Evolutionary conservation across 768 basidiomycete genomes (phyloP).

Genomic region (Rhodocollybia butyracea): DNA sequence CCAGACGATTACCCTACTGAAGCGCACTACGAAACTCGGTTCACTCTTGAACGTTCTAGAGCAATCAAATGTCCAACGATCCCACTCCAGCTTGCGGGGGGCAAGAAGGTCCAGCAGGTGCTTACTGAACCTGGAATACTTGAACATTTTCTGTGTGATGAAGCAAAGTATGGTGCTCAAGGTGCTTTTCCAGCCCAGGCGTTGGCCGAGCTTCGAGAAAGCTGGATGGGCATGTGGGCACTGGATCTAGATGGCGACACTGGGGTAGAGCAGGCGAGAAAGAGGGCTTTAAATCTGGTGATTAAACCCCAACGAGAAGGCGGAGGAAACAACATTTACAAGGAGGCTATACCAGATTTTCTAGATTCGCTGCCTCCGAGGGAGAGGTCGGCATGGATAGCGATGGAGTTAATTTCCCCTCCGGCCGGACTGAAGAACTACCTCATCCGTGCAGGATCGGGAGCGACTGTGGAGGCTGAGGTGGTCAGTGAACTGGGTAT

Average conservation of each 20-base stretch:
- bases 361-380: slow-evolving; percentile 55
- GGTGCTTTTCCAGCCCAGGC: slow-evolving; percentile 32
- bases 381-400: slow-evolving; percentile 87
- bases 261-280: slow-evolving; percentile 51
- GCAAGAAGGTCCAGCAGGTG: slow-evolving; percentile 93
- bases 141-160: slow-evolving; percentile 62
- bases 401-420: slow-evolving; percentile 89
- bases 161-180: slow-evolving; percentile 28
- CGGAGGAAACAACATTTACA: slow-evolving; percentile 95
- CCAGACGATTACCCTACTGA: slow-evolving; percentile 75
- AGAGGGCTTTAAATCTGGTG: slow-evolving; percentile 57
- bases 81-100: slow-evolving; percentile 90
- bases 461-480: slow-evolving; percentile 51
- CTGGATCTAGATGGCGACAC: slow-evolving; percentile 50
- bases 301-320: slow-evolving; percentile 98
- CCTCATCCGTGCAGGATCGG: slow-evolving; percentile 71
- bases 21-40: slow-evolving; percentile 66
- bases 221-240: slow-evolving; percentile 90
- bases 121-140: slow-evolving; percentile 71
- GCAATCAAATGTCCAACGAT: slow-evolving; percentile 95
- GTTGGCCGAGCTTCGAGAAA: slow-evolving; percentile 56
- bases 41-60: slow-evolving; percentile 71
- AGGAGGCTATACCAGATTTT: slow-evolving; percentile 73
- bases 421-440: slow-evolving; percentile 67
- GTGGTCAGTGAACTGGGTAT: slow-evolving; percentile 90